A percentile compares a stretch with the other conserved stretches of the same genome.
phyloP scores from a whole-genome alignment of 805 yeast species.

The Ogataea corticis region DNA sequence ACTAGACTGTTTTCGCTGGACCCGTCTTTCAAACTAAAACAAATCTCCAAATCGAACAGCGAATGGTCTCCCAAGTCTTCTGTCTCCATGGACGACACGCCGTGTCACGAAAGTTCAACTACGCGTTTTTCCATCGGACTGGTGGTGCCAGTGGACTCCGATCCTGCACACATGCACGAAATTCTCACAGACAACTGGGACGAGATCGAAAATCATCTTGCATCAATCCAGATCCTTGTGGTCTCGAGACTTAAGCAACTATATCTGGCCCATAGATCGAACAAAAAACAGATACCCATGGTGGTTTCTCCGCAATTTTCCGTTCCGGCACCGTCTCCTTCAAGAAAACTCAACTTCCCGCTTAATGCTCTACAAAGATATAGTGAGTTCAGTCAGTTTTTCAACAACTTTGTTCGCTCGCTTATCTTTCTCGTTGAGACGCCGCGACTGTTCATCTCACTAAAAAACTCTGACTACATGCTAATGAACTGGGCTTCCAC shows the following conservation, averaged over 20 bases:
- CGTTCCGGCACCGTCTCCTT: conserved; percentile 10
- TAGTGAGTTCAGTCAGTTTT: conserved; percentile 40
- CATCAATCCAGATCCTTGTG: conserved; percentile 41
- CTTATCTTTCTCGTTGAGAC: conserved; percentile 43
- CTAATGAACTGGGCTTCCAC: conserved; percentile 53
- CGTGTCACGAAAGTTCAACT: conserved; percentile 15
- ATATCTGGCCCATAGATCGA: conserved; percentile 9
- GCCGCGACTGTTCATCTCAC: conserved; percentile 46
- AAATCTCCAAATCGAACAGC: conserved; percentile 4
- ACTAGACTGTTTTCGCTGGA: conserved; percentile 44
- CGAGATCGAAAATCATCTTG: conserved; percentile 42
- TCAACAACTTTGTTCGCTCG: conserved; percentile 39
- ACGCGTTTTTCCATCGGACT: conserved; percentile 49
- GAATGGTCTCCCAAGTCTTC: conserved; percentile 48
- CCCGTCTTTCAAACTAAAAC: conserved; percentile 20
- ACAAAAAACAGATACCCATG: conserved; percentile 4
- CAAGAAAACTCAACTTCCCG: conserved; percentile 37
- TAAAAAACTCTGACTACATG: conserved; percentile 41
- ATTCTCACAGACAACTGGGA: conserved; percentile 51
- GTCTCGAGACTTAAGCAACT: conserved; percentile 36
- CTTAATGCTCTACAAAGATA: conserved; percentile 43
- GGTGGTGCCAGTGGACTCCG: conserved; percentile 44
- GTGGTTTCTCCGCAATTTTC: background rate
- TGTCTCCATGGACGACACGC: conserved; percentile 32
- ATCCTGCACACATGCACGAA: conserved; percentile 33